phyloP scores from a whole-genome alignment of 495 filamentous ascomycete species.

The Penicillium cataractarum region DNA sequence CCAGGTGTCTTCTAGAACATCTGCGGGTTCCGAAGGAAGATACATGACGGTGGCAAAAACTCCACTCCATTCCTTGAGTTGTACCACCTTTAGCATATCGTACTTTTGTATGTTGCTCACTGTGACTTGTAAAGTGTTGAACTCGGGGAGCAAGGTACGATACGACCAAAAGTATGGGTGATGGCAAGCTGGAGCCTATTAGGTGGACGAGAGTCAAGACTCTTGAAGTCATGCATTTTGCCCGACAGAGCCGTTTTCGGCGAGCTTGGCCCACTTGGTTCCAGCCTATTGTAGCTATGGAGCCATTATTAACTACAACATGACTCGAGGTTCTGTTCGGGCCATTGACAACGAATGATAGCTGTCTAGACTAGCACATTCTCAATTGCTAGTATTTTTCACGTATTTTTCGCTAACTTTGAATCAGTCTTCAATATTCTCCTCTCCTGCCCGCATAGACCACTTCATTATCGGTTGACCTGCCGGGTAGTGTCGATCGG shows the following conservation, averaged over 20 bases:
- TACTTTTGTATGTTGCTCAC: too few species aligned
- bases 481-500: constrained; percentile 6
- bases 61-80: too few species aligned
- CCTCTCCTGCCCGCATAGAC: too few species aligned
- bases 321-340: too few species aligned
- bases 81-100: too few species aligned
- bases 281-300: background rate
- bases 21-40: constrained; percentile 11
- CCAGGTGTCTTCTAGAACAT: constrained; percentile 36
- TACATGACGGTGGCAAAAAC: constrained; percentile 23
- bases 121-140: background rate
- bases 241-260: constrained; percentile 9
- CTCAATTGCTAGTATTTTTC: background rate
- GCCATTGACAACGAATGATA: background rate
- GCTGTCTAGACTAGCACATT: background rate
- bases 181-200: too few species aligned
- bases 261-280: constrained; percentile 2
- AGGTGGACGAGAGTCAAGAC: too few species aligned
- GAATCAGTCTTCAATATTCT: too few species aligned
- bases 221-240: constrained; percentile 8
- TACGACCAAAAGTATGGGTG: too few species aligned
- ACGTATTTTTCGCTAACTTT: too few species aligned
- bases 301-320: background rate
- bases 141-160: background rate
- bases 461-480: constrained; percentile 3